phyloP scores from a whole-genome alignment of 2,329 filamentous ascomycete species.

The Clarireedia hainanense region DNA sequence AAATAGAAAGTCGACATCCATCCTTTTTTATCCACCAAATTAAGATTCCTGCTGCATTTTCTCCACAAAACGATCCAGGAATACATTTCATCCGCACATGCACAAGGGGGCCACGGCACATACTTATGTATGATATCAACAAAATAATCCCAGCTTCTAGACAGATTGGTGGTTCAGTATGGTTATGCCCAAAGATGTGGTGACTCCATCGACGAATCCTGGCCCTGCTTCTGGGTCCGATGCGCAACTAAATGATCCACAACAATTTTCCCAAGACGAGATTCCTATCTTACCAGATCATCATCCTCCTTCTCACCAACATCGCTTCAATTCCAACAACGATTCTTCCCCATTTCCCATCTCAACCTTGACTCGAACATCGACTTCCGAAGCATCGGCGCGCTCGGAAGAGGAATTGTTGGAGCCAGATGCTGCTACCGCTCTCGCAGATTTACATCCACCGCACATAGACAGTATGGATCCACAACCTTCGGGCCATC shows the following conservation, averaged over 20 bases:
- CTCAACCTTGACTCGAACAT: conserved; percentile 12
- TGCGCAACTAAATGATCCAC: background rate
- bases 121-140: too few species aligned
- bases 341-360: conserved; percentile 11
- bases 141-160: too few species aligned
- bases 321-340: background rate
- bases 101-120: too few species aligned
- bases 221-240: background rate
- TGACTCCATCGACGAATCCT: background rate
- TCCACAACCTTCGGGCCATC: conserved; percentile 22
- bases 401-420: conserved; percentile 13
- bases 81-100: too few species aligned
- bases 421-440: conserved; percentile 20
- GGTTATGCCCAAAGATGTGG: background rate
- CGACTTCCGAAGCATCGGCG: conserved; percentile 10
- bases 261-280: background rate
- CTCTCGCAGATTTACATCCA: conserved; percentile 15
- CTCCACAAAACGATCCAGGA: too few species aligned
- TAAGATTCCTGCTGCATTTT: too few species aligned
- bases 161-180: background rate
- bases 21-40: too few species aligned
- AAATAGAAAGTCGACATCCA: too few species aligned
- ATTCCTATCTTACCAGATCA: background rate
- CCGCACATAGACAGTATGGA: conserved; percentile 21
- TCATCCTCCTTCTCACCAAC: background rate